phyloP scores from a whole-genome alignment of 768 basidiomycete species.

The Termitomyces sp. region DNA sequence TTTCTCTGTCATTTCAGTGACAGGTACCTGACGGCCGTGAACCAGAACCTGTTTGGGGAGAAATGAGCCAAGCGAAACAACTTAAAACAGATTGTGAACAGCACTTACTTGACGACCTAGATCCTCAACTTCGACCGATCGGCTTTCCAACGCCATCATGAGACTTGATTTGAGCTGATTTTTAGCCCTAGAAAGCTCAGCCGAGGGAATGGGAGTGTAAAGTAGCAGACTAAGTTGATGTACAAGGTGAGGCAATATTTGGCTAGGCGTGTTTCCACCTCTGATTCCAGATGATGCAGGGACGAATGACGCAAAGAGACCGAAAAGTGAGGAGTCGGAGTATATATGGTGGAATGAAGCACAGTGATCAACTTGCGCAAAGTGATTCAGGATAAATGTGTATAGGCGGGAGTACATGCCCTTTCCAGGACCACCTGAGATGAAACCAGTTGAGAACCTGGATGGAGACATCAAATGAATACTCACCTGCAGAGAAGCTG shows the following conservation, averaged over 20 bases:
- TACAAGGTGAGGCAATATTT: conserved; percentile 80
- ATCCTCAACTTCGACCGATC: conserved; percentile 83
- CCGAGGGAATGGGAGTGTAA: conserved; percentile 59
- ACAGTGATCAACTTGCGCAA: conserved; percentile 92
- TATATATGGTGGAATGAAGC: conserved; percentile 98
- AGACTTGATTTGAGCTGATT: conserved; percentile 92
- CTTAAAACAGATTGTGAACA: neutral
- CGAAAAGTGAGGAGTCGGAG: conserved; percentile 90
- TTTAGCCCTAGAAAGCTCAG: conserved; percentile 83
- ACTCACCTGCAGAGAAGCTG: conserved; percentile 86
- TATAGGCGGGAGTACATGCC: conserved; percentile 99
- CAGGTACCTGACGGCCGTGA: conserved; percentile 79
- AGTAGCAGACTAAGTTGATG: conserved; percentile 84
- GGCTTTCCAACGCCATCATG: conserved; percentile 93
- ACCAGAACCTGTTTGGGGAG: conserved; percentile 64
- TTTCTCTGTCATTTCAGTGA: conserved; percentile 87
- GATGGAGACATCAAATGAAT: neutral
- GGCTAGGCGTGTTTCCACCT: conserved; percentile 60
- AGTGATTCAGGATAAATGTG: conserved; percentile 93
- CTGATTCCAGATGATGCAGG: conserved; percentile 54
- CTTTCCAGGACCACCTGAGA: conserved; percentile 88
- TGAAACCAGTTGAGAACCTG: conserved; percentile 1
- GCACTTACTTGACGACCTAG: conserved; percentile 76
- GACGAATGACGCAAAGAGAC: conserved; percentile 82
- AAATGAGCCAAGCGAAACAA: neutral